Base-by-base conservation (phyloP, 1,284 basidiomycete genomes). In the Limonomyces culmigenus region DNA sequence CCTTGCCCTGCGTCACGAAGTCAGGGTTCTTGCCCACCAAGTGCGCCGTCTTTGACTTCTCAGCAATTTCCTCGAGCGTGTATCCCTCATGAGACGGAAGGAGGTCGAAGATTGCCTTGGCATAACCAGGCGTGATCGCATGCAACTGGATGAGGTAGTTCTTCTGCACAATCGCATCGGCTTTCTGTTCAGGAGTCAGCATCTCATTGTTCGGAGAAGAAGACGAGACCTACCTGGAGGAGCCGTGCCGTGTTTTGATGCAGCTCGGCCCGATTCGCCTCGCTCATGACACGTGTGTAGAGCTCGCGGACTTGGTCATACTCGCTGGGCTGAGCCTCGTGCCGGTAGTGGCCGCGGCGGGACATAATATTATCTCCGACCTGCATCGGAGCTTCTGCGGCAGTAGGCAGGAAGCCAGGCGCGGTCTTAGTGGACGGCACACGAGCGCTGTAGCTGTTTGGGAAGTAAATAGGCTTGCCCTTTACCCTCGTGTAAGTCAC, bases 241-340 rank as follows among this genome's bases (percentile, higher is more conserved):
- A n/a, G n/a, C n/a, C n/a, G n/a, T n/a, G n/a, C n/a, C 30, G 30
- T 32, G 14, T 32, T 32, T 17, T 32, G n/a, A 14, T 32, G 30
- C 30, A 17, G n/a, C n/a, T 32, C 18, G 30, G 30, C 30, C 30
- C 30, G 5, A 13, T 32, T 17, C 30, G n/a, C 8, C 30, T 6
- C 8, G 18, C 30, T 32, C 30, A 32, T 32, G 14, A 32, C 30
- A 5, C 30, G 6, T 17, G n/a, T 13, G 30, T 32, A 32, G 5
- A 32, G 30, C 30, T 32, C 30, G n/a, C 30, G 5, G 30, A 32
- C 30, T 17, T 32, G 30, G 18, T 32, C 30, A 17, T 32, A 32
- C 30, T 32, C 30, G 30, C 30, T 32, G n/a, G n/a, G n/a, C n/a
- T n/a, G n/a, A n/a, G n/a, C n/a, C n/a, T n/a, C n/a, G n/a, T n/a